A percentile compares a stretch with the other conserved stretches of the same genome.
phyloP scores from a whole-genome alignment of 1,284 basidiomycete species.

The Cutaneotrichosporon spelunceum region DNA sequence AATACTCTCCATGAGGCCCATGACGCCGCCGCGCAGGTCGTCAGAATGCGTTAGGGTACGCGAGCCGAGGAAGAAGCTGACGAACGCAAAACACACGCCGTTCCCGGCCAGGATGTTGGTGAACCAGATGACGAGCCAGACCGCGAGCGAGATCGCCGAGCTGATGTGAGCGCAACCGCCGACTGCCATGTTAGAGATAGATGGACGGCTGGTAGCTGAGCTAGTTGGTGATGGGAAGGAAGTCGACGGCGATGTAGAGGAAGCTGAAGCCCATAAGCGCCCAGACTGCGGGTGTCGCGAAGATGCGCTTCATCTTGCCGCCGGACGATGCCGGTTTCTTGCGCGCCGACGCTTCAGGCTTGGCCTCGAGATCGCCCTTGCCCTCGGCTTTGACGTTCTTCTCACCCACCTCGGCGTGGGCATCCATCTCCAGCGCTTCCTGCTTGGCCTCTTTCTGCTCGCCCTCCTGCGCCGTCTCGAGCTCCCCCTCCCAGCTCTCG shows the following conservation, averaged over 20 bases:
- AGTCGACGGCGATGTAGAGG: constrained; percentile 23
- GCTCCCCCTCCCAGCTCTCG: not conserved
- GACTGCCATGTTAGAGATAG: constrained; percentile 27
- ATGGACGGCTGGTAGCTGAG: constrained; percentile 28
- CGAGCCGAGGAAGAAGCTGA: constrained; percentile 56
- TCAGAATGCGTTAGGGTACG: constrained; percentile 62
- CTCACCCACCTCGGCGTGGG: not conserved
- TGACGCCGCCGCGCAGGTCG: constrained; percentile 60
- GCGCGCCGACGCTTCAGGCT: not conserved
- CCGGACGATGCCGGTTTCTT: constrained; percentile 5
- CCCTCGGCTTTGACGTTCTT: not conserved
- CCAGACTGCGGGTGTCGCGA: constrained; percentile 14
- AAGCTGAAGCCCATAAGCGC: constrained; percentile 17
- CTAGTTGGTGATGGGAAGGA: constrained; percentile 28
- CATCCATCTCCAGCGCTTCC: not conserved
- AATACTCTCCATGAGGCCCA: constrained; percentile 60
- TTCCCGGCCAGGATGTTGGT: constrained; percentile 56
- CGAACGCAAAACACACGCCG: constrained; percentile 59
- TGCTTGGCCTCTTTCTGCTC: not conserved
- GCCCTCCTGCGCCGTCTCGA: not conserved
- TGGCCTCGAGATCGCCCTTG: not conserved
- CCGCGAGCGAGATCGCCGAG: constrained; percentile 25
- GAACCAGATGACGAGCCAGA: constrained; percentile 62
- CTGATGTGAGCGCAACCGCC: not conserved
- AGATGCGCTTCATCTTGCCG: constrained; percentile 23